phyloP scores from a whole-genome alignment of 352 stramenopile species.

The Phytophthora pluvialis region DNA sequence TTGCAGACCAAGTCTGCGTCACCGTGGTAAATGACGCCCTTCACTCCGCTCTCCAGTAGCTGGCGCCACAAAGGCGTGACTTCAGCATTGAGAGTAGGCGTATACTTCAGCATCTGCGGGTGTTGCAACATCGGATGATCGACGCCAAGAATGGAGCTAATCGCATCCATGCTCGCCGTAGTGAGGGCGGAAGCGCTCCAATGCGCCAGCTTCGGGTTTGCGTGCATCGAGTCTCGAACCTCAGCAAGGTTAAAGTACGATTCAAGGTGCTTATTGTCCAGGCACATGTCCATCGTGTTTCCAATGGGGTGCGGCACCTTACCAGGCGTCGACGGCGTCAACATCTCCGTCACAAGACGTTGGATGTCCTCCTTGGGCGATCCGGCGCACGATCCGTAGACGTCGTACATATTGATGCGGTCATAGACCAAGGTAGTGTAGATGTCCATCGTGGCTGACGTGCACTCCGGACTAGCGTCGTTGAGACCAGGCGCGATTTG shows the following conservation, averaged over 20 bases:
- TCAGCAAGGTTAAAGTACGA: slow-evolving; percentile 74
- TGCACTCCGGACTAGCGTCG: slow-evolving; percentile 34
- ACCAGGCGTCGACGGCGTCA: slow-evolving; percentile 39
- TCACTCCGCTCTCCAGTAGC: slow-evolving; percentile 49
- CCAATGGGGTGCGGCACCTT: slow-evolving; percentile 67
- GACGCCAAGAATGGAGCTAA: slow-evolving; percentile 45
- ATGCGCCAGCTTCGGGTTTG: slow-evolving; percentile 48
- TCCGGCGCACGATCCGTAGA: slow-evolving; percentile 63
- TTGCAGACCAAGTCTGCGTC: slow-evolving; percentile 76
- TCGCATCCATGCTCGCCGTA: slow-evolving; percentile 42
- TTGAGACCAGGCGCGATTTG: slow-evolving; percentile 18
- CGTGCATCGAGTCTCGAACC: slow-evolving; percentile 84
- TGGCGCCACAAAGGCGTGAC: slow-evolving; percentile 70
- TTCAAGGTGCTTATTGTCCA: slow-evolving; percentile 59
- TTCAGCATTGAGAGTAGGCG: slow-evolving; percentile 43
- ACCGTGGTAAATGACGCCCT: slow-evolving; percentile 79
- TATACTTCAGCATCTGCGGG: slow-evolving; percentile 59
- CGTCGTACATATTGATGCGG: slow-evolving; percentile 74
- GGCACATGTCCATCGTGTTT: slow-evolving; percentile 75
- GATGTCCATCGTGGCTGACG: slow-evolving; percentile 32
- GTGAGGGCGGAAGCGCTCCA: slow-evolving; percentile 60
- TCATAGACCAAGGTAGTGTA: slow-evolving; percentile 44
- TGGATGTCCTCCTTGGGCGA: slow-evolving; percentile 55
- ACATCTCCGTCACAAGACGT: slow-evolving; percentile 48
- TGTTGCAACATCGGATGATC: slow-evolving; percentile 38